phyloP scores from a whole-genome alignment of 352 stramenopile species.

The Pythium myriotylum region DNA sequence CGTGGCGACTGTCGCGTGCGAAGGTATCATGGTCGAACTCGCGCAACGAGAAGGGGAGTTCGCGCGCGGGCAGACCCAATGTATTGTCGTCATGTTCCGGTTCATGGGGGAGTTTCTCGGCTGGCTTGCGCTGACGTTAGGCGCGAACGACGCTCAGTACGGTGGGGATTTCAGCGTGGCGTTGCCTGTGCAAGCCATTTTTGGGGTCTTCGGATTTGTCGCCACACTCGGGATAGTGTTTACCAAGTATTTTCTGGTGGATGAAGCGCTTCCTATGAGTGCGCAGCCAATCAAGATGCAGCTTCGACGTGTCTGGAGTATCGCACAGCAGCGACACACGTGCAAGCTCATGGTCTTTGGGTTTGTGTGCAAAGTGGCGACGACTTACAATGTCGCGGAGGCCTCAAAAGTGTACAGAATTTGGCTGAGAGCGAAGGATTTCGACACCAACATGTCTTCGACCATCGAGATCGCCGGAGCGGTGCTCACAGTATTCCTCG shows the following conservation, averaged over 20 bases:
- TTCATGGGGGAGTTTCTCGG: constrained; percentile 15
- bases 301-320: constrained; percentile 11
- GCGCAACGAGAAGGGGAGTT: constrained; percentile 27
- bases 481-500: background rate
- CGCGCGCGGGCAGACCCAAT: constrained; percentile 15
- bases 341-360: constrained; percentile 23
- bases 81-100: constrained; percentile 16
- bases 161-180: constrained; percentile 16
- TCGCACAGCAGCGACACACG: constrained; percentile 16
- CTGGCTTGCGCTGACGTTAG: background rate
- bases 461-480: background rate
- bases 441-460: constrained; percentile 10
- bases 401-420: background rate
- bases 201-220: constrained; percentile 9
- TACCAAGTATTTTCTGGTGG: constrained; percentile 14
- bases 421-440: background rate
- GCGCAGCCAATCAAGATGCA: constrained; percentile 6
- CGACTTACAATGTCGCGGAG: constrained; percentile 1
- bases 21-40: constrained; percentile 31
- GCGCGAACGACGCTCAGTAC: constrained; percentile 16
- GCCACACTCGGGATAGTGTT: constrained; percentile 11
- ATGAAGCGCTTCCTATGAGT: constrained; percentile 5
- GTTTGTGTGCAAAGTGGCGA: constrained; percentile 12
- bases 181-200: constrained; percentile 9
- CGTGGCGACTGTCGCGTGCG: constrained; percentile 10